Evolutionary conservation across 768 basidiomycete genomes (phyloP).

Genomic region (Leccinum ochraceum): DNA sequence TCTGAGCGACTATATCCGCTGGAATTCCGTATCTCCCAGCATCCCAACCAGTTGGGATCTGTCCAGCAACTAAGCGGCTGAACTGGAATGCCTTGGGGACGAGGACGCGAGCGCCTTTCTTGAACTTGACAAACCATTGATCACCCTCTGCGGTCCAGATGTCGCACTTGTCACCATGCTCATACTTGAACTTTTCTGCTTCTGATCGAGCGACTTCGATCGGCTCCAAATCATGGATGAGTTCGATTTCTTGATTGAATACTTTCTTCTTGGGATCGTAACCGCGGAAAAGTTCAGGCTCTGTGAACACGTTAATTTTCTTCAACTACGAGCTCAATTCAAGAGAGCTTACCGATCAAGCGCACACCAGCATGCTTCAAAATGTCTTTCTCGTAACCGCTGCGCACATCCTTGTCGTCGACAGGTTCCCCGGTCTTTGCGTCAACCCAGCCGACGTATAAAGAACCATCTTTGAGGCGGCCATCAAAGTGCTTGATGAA

Average conservation of each 20-base stretch:
- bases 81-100: constrained; percentile 96
- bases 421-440: constrained; percentile 91
- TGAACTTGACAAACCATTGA: constrained; percentile 99
- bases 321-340: background rate
- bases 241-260: constrained; percentile 96
- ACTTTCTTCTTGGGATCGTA: constrained; percentile 98
- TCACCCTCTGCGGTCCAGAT: constrained; percentile 89
- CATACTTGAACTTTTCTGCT: constrained; percentile 92
- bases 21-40: constrained; percentile 97
- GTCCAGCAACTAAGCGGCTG: constrained; percentile 92
- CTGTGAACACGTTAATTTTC: constrained; percentile 42
- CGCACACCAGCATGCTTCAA: constrained; percentile 89
- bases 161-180: constrained; percentile 96
- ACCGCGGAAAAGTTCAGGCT: constrained; percentile 96
- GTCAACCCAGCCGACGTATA: constrained; percentile 99
- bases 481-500: constrained; percentile 97
- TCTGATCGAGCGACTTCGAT: constrained; percentile 91
- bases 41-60: constrained; percentile 97
- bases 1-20: constrained; percentile 92
- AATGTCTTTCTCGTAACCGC: constrained; percentile 94
- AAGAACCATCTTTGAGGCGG: constrained; percentile 86
- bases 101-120: constrained; percentile 92
- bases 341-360: constrained; percentile 73
- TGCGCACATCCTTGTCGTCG: constrained; percentile 96
- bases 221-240: constrained; percentile 94